Evolutionary conservation across 805 yeast species (phyloP), one percentile per base, ranked within the genome.

Genomic region (Yarrowia sp.): DNA sequence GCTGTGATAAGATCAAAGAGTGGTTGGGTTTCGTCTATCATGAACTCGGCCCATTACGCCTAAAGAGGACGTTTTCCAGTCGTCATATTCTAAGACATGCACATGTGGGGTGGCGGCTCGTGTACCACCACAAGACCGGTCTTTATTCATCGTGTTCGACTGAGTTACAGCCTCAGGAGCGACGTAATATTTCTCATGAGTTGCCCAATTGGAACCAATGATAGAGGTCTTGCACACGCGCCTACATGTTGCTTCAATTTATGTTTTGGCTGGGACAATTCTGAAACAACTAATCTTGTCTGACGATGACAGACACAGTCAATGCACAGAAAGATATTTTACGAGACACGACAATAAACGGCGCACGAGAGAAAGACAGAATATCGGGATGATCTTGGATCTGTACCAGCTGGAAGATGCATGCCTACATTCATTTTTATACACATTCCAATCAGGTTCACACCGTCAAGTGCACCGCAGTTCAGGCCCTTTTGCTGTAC

Each of bases 211-310:
- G 38, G 32, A 48, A 30, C 38, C 32, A 22, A 6, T 6, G 26
- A 11, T 12, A 1, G 11, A 4, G 17, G 17, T 12, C 16, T 44
- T 19, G 36, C 36, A 28, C 52, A n/a, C 52, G 24, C 54, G 22
- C 24, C 10, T 6, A 16, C 10, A 10, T 48, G 52, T 32, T 30
- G 54, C 54, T 32, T 12, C 19, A 19, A 26, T 9, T 28, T n/a
- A 21, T 26, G 33, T 46, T 46, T 46, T n/a, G 51, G 22, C 35
- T 32, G 54, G 22, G 35, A 32, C 26, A 48, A 30, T 5, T 48
- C 54, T 30, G 54, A 30, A 48, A 48, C 52, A 48, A 48, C 54
- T 48, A 30, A 48, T 48, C 52, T 46, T 46, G 52, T 44, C 26
- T 32, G 38, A 28, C 26, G 28, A 30, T 30, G 48, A 10, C 40